Conservation (phyloP, 306 rosid genomes). For the Cicer arietinum region DNA sequence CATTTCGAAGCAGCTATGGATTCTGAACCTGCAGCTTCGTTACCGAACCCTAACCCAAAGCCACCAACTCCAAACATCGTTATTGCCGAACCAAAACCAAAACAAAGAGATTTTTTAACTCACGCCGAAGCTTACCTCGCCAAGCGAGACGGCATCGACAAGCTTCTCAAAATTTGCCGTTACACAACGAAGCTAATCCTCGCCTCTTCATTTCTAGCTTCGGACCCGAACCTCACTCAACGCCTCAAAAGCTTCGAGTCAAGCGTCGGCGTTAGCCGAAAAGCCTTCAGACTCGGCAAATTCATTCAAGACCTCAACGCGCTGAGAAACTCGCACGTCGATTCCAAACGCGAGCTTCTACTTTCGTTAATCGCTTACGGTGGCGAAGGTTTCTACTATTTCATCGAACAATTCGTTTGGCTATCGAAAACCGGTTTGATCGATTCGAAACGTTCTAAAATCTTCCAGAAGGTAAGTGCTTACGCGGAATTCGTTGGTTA, state of each 20-base stretch:
- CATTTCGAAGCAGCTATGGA: slow-evolving; percentile 48
- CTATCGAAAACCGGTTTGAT: slow-evolving; percentile 70
- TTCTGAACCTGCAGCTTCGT: slow-evolving; percentile 46
- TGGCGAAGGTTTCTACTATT: slow-evolving; percentile 80
- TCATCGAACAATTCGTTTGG: slow-evolving; percentile 88
- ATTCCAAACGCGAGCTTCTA: slow-evolving; percentile 45
- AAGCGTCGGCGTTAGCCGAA: slow-evolving; percentile 85
- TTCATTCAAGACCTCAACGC: slow-evolving; percentile 90
- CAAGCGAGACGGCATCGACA: slow-evolving; percentile 93
- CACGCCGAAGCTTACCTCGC: slow-evolving; percentile 85
- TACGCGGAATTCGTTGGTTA: slow-evolving; percentile 47
- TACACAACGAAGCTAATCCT: slow-evolving; percentile 78
- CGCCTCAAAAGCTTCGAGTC: slow-evolving; percentile 87
- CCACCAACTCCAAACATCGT: background rate
- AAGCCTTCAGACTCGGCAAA: slow-evolving; percentile 89
- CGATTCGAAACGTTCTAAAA: slow-evolving; percentile 28
- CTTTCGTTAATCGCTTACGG: slow-evolving; percentile 67
- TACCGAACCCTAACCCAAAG: slow-evolving; percentile 28
- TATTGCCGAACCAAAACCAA: background rate
- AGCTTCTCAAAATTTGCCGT: slow-evolving; percentile 84
- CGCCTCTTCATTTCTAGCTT: slow-evolving; percentile 62
- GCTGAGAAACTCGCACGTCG: slow-evolving; percentile 50
- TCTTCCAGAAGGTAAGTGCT: slow-evolving; percentile 32
- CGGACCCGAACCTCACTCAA: slow-evolving; percentile 51
- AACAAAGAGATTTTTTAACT: slow-evolving; percentile 60